phyloP scores from a whole-genome alignment of 2,329 filamentous ascomycete genomes.

The Tetracladium maxilliforme region DNA sequence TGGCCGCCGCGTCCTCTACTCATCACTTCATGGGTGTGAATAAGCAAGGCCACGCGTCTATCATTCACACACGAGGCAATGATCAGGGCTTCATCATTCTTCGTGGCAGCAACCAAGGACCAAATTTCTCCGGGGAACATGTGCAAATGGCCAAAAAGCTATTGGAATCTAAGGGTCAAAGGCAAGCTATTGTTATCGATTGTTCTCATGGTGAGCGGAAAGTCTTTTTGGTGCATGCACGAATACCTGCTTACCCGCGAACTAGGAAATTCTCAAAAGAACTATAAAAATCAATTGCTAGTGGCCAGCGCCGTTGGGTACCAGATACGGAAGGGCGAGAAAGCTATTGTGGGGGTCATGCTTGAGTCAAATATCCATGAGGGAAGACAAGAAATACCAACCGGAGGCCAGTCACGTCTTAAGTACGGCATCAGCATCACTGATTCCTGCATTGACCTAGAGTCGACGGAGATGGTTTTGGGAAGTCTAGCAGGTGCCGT shows the following conservation, averaged over 20 bases:
- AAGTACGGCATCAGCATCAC: constrained; percentile 52
- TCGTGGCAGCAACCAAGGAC: constrained; percentile 1
- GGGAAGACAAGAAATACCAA: constrained; percentile 36
- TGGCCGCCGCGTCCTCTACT: background rate
- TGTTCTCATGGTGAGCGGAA: background rate
- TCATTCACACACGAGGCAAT: background rate
- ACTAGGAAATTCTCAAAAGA: constrained; percentile 54
- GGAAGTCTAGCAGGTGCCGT: constrained; percentile 48
- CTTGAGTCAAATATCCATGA: constrained; percentile 57
- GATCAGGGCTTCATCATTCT: background rate
- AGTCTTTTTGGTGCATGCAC: background rate
- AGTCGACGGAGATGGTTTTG: constrained; percentile 42
- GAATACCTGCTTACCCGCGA: constrained; percentile 1
- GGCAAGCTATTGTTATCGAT: background rate
- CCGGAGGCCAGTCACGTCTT: constrained; percentile 38
- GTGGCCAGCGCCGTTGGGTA: constrained; percentile 45
- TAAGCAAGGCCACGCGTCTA: background rate
- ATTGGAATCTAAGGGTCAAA: background rate
- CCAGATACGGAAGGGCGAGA: constrained; percentile 47
- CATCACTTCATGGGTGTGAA: background rate
- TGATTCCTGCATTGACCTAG: constrained; percentile 54
- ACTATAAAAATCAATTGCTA: constrained; percentile 53
- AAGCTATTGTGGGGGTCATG: constrained; percentile 53
- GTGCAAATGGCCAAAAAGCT: background rate
- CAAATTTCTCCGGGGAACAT: background rate